These are phyloP conservation scores for Alloteropsis semialata DNA, from an alignment of 176 grass and related monocot species.

Conservation along the genomic window DNA sequence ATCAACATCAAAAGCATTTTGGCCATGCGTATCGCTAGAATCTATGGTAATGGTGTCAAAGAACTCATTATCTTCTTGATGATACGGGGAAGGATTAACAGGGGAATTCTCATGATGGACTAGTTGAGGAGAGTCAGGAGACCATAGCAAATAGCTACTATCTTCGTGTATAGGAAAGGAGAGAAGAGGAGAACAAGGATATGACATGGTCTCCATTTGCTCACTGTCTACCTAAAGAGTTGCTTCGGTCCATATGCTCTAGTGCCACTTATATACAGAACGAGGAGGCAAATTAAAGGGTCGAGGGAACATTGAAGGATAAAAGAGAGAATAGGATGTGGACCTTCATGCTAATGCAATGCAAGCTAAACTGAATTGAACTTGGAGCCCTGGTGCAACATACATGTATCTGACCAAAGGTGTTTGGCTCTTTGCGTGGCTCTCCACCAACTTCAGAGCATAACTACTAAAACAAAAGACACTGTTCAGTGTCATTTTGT, in stretches of 20 bases:
- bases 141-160: conserved; percentile 17
- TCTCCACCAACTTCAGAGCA: conserved; percentile 27
- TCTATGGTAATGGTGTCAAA: conserved; percentile 7
- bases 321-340: not conserved
- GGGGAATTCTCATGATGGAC: conserved; percentile 13
- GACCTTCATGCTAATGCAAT: conserved; percentile 12
- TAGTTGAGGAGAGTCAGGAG: conserved; percentile 31
- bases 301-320: not conserved
- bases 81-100: conserved; percentile 16
- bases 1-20: conserved; percentile 20
- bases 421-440: conserved; percentile 29
- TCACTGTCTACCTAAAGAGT: conserved; percentile 26
- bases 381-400: conserved; percentile 5
- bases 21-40: conserved; percentile 11
- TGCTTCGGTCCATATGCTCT: not conserved
- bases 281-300: conserved; percentile 3
- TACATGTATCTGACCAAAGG: conserved; percentile 15
- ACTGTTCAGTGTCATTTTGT: no score
- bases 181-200: conserved; percentile 41
- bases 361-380: conserved; percentile 29
- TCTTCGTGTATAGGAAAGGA: conserved; percentile 42
- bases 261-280: conserved; percentile 34
- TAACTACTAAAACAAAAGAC: conserved; percentile 12
- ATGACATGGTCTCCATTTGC: conserved; percentile 42
- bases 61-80: conserved; percentile 7